A percentile compares a stretch with the other conserved stretches of the same genome.
Conservation (phyloP, 257 asterid genomes). For the Echites panduratus region DNA sequence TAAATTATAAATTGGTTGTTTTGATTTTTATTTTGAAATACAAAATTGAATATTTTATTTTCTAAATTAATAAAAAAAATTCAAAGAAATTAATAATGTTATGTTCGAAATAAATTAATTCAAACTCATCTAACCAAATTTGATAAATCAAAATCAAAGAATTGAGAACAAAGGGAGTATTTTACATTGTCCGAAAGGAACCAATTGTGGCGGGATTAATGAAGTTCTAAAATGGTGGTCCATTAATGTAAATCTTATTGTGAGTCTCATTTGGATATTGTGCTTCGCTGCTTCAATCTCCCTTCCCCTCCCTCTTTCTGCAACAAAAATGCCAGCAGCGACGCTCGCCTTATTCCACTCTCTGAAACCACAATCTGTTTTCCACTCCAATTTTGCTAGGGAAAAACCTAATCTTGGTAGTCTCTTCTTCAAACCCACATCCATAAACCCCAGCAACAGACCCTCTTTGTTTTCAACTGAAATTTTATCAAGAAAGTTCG, state of each 20-base stretch:
- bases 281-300: neutral
- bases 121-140: no score
- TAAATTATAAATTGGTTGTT: no score
- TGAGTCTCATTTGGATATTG: neutral
- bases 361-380: constrained; percentile 29
- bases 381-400: constrained; percentile 15
- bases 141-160: no score
- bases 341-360: constrained; percentile 31
- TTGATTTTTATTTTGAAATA: no score
- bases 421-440: constrained; percentile 22
- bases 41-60: no score
- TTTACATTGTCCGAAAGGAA: no score
- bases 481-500: constrained; percentile 40
- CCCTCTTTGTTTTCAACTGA: constrained; percentile 39
- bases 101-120: no score
- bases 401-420: constrained; percentile 33
- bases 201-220: no score
- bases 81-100: no score
- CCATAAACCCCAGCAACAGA: constrained; percentile 21
- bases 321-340: constrained; percentile 41
- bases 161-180: no score
- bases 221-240: no score
- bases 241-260: neutral
- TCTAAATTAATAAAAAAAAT: no score
- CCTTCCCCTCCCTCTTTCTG: neutral